Evolutionary conservation across 371 early-diverging fungal genomes (phyloP), one percentile per base, ranked within the genome.

Genomic region (Cokeromyces recurvatus): DNA sequence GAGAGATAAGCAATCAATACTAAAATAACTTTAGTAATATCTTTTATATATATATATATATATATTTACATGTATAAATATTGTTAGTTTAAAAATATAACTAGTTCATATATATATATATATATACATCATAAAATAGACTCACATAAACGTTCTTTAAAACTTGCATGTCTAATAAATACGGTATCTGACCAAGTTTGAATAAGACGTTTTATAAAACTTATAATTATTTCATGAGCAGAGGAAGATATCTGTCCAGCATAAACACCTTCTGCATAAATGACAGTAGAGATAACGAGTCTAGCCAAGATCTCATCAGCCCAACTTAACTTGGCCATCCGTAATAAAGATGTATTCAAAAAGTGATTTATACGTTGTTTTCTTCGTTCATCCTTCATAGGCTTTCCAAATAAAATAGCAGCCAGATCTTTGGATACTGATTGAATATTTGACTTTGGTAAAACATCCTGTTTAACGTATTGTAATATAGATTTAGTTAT

Each of bases 151-250:
- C 54, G 57, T 49, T 68, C 68, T 16, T 45, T 38, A 14, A 34
- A 36, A 12, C 57, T 48, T 8, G 51, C 52, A 47, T 68, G 61
- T 24, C 53, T 43, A 9, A 71, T 55, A 51, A 71, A 71, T 1
- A 65, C 40, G 7, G 68, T 54, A 44, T 71, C 72, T 8, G 60
- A 52, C 72, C 72, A 71, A 10, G 42, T 55, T 6, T 62, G 46
- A 31, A n/a, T n/a, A n/a, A n/a, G n/a, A n/a, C n/a, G n/a, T n/a
- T n/a, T n/a, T n/a, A n/a, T n/a, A n/a, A n/a, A n/a, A n/a, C n/a
- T n/a, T n/a, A n/a, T n/a, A n/a, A n/a, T n/a, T n/a, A n/a, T n/a
- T n/a, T n/a, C n/a, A n/a, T n/a, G n/a, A n/a, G n/a, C n/a, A n/a
- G n/a, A n/a, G n/a, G n/a, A n/a, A n/a, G n/a, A n/a, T n/a, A n/a